Conservation (phyloP, 805 yeast species). For the Kodamaea kakaduensis region DNA sequence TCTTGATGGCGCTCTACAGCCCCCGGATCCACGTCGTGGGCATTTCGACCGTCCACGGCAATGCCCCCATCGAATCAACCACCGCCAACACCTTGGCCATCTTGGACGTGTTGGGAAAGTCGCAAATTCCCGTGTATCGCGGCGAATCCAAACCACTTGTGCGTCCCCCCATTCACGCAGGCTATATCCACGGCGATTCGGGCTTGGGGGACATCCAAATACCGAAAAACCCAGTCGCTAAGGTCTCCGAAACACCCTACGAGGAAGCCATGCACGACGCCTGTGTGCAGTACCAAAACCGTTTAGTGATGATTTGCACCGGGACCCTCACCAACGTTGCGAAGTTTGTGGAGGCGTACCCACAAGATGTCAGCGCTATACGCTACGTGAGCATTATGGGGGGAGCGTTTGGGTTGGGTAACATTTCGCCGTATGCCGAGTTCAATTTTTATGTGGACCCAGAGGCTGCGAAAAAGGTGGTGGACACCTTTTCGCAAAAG, state of each 20-base stretch:
- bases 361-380: conserved; percentile 44
- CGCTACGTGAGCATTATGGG: conserved; percentile 71
- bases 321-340: conserved; percentile 79
- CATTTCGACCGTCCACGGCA: conserved; percentile 74
- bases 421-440: conserved; percentile 56
- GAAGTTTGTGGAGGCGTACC: conserved; percentile 48
- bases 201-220: conserved; percentile 76
- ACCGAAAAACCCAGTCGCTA: conserved; percentile 46
- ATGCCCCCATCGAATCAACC: conserved; percentile 59
- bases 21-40: conserved; percentile 60
- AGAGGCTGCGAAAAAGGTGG: conserved; percentile 59
- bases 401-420: conserved; percentile 55
- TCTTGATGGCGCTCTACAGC: conserved; percentile 57
- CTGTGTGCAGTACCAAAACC: conserved; percentile 39
- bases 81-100: conserved; percentile 66
- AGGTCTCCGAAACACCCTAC: conserved; percentile 21
- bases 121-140: conserved; percentile 59
- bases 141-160: conserved; percentile 61
- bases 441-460: conserved; percentile 78
- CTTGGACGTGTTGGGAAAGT: conserved; percentile 51
- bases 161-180: conserved; percentile 49
- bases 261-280: conserved; percentile 41
- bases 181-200: conserved; percentile 64
- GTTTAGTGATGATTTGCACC: conserved; percentile 62
- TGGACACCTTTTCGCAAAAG: conserved; percentile 49